Conservation (phyloP, 169 alveolate species). For the Plasmodium fragile region DNA sequence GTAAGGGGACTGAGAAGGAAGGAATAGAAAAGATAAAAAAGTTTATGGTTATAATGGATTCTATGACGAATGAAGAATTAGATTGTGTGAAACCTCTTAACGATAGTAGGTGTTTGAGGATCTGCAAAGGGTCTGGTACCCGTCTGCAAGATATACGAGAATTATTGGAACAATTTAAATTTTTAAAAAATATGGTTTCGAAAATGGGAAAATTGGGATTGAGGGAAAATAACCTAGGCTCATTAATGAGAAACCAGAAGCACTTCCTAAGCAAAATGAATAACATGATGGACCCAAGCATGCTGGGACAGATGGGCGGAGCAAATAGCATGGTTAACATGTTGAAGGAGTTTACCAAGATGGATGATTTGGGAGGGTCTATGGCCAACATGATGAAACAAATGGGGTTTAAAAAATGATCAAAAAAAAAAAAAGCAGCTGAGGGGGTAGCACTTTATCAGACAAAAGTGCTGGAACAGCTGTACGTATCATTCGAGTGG, state of each 20-base stretch:
- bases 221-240: slow-evolving; percentile 91
- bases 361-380: slow-evolving; percentile 74
- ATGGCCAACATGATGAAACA: slow-evolving; percentile 77
- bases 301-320: slow-evolving; percentile 97
- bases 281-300: slow-evolving; percentile 95
- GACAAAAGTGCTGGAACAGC: not conserved
- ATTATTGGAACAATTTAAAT: slow-evolving; percentile 96
- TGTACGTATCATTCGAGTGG: not conserved
- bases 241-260: slow-evolving; percentile 95
- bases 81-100: slow-evolving; percentile 94
- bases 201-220: slow-evolving; percentile 97
- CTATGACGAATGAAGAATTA: slow-evolving; percentile 96
- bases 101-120: slow-evolving; percentile 93
- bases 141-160: slow-evolving; percentile 92
- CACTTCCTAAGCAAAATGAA: slow-evolving; percentile 95
- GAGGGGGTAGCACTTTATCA: not conserved
- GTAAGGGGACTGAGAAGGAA: slow-evolving; percentile 97
- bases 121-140: slow-evolving; percentile 97
- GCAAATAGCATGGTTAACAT: slow-evolving; percentile 94
- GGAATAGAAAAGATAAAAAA: slow-evolving; percentile 96
- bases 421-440: not conserved
- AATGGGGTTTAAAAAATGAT: slow-evolving; percentile 71
- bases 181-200: slow-evolving; percentile 96
- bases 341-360: slow-evolving; percentile 90
- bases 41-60: slow-evolving; percentile 96